Percentiles rank a stretch among this genome's conserved stretches.
Conservation (phyloP, 1,139 yeast species). For the Diutina neorugosa region DNA sequence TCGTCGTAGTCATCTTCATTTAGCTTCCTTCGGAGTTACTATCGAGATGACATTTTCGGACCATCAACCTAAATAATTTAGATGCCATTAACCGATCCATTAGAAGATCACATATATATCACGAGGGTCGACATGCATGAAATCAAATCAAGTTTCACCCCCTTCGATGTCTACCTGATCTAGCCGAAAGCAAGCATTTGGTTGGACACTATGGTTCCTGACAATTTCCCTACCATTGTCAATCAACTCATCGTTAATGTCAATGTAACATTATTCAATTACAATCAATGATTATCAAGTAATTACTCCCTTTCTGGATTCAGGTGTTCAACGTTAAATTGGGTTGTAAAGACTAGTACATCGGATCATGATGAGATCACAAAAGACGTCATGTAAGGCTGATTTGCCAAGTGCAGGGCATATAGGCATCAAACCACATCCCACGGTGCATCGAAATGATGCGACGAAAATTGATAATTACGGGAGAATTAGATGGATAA, state of each 20-base stretch:
- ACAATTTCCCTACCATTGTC: background rate
- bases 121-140: background rate
- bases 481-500: too few relatives aligned
- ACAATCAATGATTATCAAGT: too few relatives aligned
- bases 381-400: background rate
- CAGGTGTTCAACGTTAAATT: background rate
- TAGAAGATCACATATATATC: background rate
- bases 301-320: background rate
- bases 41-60: too few relatives aligned
- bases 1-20: background rate
- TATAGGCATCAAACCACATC: too few relatives aligned
- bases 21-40: background rate
- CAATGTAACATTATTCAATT: background rate
- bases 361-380: background rate
- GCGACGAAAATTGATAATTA: too few relatives aligned
- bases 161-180: background rate
- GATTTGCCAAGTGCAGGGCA: background rate
- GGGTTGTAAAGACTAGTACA: background rate
- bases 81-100: background rate
- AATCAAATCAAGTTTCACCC: background rate
- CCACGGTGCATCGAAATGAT: too few relatives aligned
- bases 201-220: background rate
- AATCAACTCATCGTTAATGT: background rate
- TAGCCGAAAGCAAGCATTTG: background rate
- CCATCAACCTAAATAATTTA: too few relatives aligned